Percentiles rank a stretch among this genome's conserved stretches.
Conservation (phyloP, 2,329 filamentous ascomycete genomes). For the Venturia nashicola region DNA sequence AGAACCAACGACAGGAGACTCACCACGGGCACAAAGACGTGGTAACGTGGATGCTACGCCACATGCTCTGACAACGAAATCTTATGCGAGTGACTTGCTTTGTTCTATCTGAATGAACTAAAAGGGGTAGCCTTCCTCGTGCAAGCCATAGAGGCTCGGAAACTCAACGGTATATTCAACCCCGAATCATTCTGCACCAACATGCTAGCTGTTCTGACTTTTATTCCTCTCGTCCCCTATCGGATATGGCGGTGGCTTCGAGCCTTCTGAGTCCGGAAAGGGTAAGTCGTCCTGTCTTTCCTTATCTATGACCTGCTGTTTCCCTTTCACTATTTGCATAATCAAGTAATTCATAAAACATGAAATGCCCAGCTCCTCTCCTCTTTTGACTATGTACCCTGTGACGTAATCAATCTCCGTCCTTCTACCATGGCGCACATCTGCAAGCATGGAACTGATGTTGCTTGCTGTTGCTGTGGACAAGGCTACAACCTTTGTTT, state of each 20-base stretch:
- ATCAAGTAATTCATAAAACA: constrained; percentile 63
- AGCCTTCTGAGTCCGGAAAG: constrained; percentile 10
- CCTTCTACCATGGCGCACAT: constrained; percentile 46
- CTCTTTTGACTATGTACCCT: constrained; percentile 71
- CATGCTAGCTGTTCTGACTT: no score
- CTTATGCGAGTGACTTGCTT: no score
- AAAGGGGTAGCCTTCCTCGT: no score
- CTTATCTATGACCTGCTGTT: constrained; percentile 35
- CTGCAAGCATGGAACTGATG: constrained; percentile 54
- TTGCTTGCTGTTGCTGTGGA: constrained; percentile 43
- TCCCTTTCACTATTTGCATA: constrained; percentile 60
- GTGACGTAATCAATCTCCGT: constrained; percentile 80
- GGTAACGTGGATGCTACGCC: no score
- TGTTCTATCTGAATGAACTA: no score
- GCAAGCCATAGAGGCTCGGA: no score
- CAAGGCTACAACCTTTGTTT: constrained; percentile 44
- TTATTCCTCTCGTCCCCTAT: background rate
- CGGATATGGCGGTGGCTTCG: background rate
- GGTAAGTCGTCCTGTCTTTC: constrained; percentile 30
- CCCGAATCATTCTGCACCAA: no score
- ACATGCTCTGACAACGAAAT: no score
- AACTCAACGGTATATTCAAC: no score
- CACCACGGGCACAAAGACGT: no score
- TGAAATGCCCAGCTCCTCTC: constrained; percentile 58
- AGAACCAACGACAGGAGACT: background rate